These are phyloP conservation scores for Cladorrhinum sp. DNA, from an alignment of 2,329 filamentous ascomycete species.

Conservation along the genomic window DNA sequence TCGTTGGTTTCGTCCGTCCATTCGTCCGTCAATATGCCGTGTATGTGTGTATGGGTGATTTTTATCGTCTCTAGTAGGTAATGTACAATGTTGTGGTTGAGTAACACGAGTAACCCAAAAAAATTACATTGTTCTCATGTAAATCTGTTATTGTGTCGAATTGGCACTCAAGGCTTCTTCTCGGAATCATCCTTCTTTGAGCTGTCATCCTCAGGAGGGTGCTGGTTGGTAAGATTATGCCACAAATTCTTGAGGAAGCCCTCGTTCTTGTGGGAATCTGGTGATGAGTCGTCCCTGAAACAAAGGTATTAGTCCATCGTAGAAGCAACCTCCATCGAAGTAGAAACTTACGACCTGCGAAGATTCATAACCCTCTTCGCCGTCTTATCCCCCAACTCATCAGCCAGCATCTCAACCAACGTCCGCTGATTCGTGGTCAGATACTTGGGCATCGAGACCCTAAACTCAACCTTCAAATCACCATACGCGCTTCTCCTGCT, in stretches of 20 bases:
- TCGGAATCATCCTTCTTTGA: conserved; percentile 27
- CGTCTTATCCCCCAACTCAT: conserved; percentile 90
- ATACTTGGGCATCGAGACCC: conserved; percentile 92
- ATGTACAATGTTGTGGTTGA: neutral
- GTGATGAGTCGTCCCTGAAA: conserved; percentile 10
- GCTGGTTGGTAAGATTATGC: conserved; percentile 79
- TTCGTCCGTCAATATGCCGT: neutral
- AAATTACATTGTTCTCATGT: neutral
- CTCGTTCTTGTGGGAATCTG: conserved; percentile 68
- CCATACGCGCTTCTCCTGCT: conserved; percentile 66
- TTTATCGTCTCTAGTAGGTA: neutral
- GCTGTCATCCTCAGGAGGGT: conserved; percentile 26
- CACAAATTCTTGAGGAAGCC: conserved; percentile 91
- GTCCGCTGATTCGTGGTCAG: conserved; percentile 87
- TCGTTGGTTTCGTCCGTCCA: neutral
- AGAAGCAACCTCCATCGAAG: neutral
- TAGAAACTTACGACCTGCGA: conserved; percentile 49
- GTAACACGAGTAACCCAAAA: neutral
- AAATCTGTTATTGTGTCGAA: neutral
- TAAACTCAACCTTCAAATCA: conserved; percentile 91
- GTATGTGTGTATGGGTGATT: neutral
- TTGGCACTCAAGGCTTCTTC: conserved; percentile 26
- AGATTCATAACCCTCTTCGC: conserved; percentile 93
- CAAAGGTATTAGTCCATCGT: too few relatives aligned
- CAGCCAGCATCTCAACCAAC: conserved; percentile 90